Base-by-base conservation (phyloP, 176 grass and related monocot genomes). In the Aechmea fasciata region DNA sequence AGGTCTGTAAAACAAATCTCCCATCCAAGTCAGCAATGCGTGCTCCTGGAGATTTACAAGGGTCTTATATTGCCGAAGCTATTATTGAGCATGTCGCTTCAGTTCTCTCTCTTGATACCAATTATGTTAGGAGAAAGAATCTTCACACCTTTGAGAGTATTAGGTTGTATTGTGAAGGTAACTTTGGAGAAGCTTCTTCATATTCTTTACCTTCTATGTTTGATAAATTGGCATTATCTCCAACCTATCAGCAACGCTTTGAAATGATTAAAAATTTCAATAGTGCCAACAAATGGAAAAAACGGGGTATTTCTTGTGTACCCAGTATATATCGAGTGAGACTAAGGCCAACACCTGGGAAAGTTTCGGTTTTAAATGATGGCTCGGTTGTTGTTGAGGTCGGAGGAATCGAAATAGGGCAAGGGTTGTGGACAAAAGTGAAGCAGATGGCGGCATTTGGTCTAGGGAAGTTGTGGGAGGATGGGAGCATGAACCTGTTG, bases 391-490 rank as follows among this genome's bases (percentile, higher is more conserved):
- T 85, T 13, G 88, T 96, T 11, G 92, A 96, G 67, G 88, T 96
- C 10, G 88, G 85, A 68, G 92, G 92, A 12, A 69, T 91, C 24
- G 92, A 96, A 73, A 75, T 96, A 47, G 92, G 92, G 1, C 88
- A 96, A 64, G 92, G 92, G 18, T 48, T 96, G 25, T 96, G 83
- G 81, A 91, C 92, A 28, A 96, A 96, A 71, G 92, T 87, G 61
- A 89, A 96, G 63, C 92, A 96, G 23, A 89, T 96, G 83, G 57
- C 92, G 0, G 88, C 85, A 47, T 96, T 82, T 48, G 80, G 63
- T 3, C 65, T 96, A 50, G 84, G 84, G 26, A 75, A 86, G 51
- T 18, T 96, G 13, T 85, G 74, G 51, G 48, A 57, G 23, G 84
- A 83, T 10, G 78, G 68, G 13, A 80, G 71, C 2, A 72, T 78